Base-by-base conservation (phyloP, 2,329 filamentous ascomycete genomes). In the Arthroderma sp. region DNA sequence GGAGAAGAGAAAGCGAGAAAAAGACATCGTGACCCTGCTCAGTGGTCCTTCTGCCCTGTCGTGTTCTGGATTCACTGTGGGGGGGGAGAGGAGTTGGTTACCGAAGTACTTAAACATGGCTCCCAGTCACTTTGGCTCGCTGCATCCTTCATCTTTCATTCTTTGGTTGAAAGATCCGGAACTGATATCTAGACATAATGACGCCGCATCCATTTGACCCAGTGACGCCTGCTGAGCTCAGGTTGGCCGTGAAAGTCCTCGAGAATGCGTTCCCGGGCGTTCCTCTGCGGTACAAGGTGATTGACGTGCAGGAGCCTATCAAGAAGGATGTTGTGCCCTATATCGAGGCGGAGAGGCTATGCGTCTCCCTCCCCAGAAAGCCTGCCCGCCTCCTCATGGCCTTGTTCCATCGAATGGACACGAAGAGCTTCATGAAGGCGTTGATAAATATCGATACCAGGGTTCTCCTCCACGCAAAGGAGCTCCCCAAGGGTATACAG, bases 291-390 rank as follows among this genome's bases (percentile, higher is more conserved):
- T 83, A 82, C 76, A 88, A 88, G 71, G 80, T 79, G 63, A 79
- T 88, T 54, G 86, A 81, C 21, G 74, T 86, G 2, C 77, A 84
- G 55, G 83, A 87, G 64, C 83, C 84, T 2, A 73, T 76, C 39
- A 87, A 87, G 73, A 72, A 72, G 38, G 75, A 81, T 61, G 74
- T 77, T 60, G 66, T 83, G 5, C 76, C 77, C n/a, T 86, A 84
- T 66, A 71, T 82, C 17, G 81, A 83, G 54, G 84, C 81, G 38
- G 83, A 86, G 65, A 77, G 82, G 57, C 71, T 71, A 31, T 76
- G 79, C 25, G 68, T 69, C 19, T 71, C 76, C 2, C 71, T 79
- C 1, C 76, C 77, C 2, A 70, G 70, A 2, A 75, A 75, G 55
- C 81, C 81, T 17, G 72, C 74, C 11, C 76, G 75, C 60, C 76